phyloP scores from a whole-genome alignment of 805 yeast species.

The Nakazawaea holstii region DNA sequence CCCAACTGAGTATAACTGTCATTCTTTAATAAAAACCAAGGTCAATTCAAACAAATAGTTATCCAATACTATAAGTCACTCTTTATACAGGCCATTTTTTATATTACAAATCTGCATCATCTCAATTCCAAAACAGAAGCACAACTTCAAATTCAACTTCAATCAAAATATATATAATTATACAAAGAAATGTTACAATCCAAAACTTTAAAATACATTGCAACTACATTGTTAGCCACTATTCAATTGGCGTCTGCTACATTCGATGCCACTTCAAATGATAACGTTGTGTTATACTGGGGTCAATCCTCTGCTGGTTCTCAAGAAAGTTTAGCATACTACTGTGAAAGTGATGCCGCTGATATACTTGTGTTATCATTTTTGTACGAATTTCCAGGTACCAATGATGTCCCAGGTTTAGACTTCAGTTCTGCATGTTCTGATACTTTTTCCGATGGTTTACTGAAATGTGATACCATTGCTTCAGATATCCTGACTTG shows the following conservation, averaged over 20 bases:
- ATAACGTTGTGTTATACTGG: slow-evolving; percentile 81
- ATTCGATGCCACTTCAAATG: slow-evolving; percentile 32
- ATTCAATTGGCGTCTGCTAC: slow-evolving; percentile 18
- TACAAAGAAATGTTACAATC: slow-evolving; percentile 1
- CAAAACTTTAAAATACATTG: slow-evolving; percentile 6
- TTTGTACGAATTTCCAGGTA: slow-evolving; percentile 52
- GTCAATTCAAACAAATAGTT: not conserved
- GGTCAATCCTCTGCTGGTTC: slow-evolving; percentile 77
- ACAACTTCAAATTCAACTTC: no score
- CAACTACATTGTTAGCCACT: slow-evolving; percentile 13
- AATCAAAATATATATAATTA: not conserved
- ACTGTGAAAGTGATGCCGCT: slow-evolving; percentile 65
- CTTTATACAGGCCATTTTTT: not conserved
- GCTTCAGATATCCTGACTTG: slow-evolving; percentile 69
- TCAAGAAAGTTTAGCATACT: slow-evolving; percentile 41
- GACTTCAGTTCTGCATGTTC: slow-evolving; percentile 55
- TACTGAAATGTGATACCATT: slow-evolving; percentile 32
- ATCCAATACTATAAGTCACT: slow-evolving; percentile 4
- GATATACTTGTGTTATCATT: slow-evolving; percentile 74
- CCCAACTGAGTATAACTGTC: slow-evolving; percentile 8
- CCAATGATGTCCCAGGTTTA: slow-evolving; percentile 31
- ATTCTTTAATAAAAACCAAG: not conserved
- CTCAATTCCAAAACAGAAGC: no score
- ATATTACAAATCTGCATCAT: no score
- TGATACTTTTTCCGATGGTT: slow-evolving; percentile 35